phyloP scores from a whole-genome alignment of 169 alveolate genomes.

The Plasmodium ovale region DNA sequence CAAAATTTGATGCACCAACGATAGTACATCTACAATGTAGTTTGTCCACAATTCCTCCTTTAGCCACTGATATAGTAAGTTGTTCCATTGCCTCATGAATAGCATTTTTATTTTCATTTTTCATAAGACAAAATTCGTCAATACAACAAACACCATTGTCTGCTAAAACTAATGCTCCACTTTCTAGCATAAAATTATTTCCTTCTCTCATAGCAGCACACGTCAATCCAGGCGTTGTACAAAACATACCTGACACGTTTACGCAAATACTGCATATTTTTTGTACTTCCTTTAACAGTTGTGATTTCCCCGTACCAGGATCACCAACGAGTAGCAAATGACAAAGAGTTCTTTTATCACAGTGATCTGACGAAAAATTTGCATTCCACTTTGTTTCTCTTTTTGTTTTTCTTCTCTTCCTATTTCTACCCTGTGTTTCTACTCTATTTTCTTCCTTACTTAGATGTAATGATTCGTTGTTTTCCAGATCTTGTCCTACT shows the following conservation, averaged over 20 bases:
- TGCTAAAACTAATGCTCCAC: slow-evolving; percentile 96
- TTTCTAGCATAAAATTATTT: slow-evolving; percentile 91
- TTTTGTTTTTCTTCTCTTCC: slow-evolving; percentile 1
- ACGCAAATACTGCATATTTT: slow-evolving; percentile 80
- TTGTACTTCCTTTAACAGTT: slow-evolving; percentile 88
- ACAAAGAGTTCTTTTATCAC: slow-evolving; percentile 80
- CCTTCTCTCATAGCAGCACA: slow-evolving; percentile 92
- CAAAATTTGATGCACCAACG: slow-evolving; percentile 86
- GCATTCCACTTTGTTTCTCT: neutral
- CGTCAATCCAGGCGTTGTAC: slow-evolving; percentile 94
- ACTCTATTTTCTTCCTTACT: neutral
- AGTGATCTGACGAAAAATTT: slow-evolving; percentile 20
- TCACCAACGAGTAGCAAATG: slow-evolving; percentile 95
- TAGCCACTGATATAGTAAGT: slow-evolving; percentile 94
- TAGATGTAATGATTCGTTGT: neutral
- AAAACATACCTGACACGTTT: slow-evolving; percentile 89
- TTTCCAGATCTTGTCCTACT: too few relatives aligned
- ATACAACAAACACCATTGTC: slow-evolving; percentile 97
- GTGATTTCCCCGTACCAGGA: slow-evolving; percentile 97
- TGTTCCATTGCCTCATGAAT: slow-evolving; percentile 97
- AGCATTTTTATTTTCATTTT: slow-evolving; percentile 89
- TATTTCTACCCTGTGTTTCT: neutral
- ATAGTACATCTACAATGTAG: slow-evolving; percentile 83
- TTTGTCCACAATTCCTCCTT: slow-evolving; percentile 86
- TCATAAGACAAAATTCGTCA: slow-evolving; percentile 93